Evolutionary conservation across 2,329 filamentous ascomycete genomes (phyloP).

Genomic region (Pestalotiopsis sp.): DNA sequence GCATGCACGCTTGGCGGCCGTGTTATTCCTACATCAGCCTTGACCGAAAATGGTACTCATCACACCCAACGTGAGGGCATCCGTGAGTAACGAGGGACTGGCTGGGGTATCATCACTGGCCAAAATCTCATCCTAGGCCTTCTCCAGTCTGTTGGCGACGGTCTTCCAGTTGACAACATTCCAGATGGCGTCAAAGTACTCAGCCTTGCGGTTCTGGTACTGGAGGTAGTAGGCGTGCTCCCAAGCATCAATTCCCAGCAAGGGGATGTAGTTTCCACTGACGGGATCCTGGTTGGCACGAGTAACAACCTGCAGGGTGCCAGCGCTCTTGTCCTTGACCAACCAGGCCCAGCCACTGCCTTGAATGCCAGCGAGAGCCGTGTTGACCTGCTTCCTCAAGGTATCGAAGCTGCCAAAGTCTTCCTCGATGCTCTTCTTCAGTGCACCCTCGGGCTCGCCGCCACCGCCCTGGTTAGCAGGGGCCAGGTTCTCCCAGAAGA

Average conservation of each 20-base stretch:
- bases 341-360: constrained; percentile 72
- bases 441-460: constrained; percentile 49
- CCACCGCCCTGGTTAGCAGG: constrained; percentile 35
- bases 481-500: constrained; percentile 74
- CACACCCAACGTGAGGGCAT: not conserved
- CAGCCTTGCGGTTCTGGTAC: constrained; percentile 81
- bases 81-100: not conserved
- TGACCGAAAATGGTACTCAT: not conserved
- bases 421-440: constrained; percentile 50
- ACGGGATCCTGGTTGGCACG: constrained; percentile 68
- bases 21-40: not conserved
- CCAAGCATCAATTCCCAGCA: constrained; percentile 68
- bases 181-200: constrained; percentile 81
- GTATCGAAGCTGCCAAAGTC: constrained; percentile 57
- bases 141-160: constrained; percentile 30
- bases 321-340: constrained; percentile 51
- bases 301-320: constrained; percentile 58
- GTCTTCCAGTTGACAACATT: constrained; percentile 73
- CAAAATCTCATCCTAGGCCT: constrained; percentile 17
- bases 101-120: not conserved
- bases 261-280: constrained; percentile 45
- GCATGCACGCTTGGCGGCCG: not conserved
- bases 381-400: constrained; percentile 56
- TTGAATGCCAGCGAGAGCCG: constrained; percentile 59
- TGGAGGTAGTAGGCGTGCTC: constrained; percentile 62